phyloP scores from a whole-genome alignment of 2,329 filamentous ascomycete species.

The Aspergillus udagawae region DNA sequence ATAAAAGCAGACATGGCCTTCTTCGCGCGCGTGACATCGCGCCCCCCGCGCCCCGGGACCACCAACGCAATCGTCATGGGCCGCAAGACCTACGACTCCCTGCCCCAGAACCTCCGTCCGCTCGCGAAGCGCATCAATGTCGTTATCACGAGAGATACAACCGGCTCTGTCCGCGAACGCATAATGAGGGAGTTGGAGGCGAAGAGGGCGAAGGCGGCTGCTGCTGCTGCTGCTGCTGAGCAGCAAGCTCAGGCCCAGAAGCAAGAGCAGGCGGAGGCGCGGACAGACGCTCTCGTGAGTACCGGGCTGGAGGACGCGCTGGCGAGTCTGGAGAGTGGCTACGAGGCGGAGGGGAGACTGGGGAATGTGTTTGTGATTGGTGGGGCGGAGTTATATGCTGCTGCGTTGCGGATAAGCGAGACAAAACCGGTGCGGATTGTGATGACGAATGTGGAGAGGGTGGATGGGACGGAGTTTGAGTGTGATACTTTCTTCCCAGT shows the following conservation, averaged over 20 bases:
- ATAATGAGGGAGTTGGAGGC: constrained; percentile 34
- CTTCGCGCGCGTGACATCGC: constrained; percentile 84
- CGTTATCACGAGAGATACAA: constrained; percentile 60
- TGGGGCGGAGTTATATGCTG: constrained; percentile 77
- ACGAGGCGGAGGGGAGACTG: constrained; percentile 29
- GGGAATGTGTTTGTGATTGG: constrained; percentile 80
- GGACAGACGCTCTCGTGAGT: constrained; percentile 48
- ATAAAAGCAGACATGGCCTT: constrained; percentile 91
- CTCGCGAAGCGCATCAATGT: constrained; percentile 77
- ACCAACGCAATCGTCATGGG: constrained; percentile 90
- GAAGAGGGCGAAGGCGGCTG: constrained; percentile 18
- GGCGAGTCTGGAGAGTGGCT: constrained; percentile 29
- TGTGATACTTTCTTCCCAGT: constrained; percentile 49
- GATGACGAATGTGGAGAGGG: constrained; percentile 38
- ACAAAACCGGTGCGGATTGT: constrained; percentile 30
- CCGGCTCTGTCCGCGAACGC: constrained; percentile 24
- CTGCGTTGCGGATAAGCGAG: constrained; percentile 51
- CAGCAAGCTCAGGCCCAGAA: constrained; percentile 6
- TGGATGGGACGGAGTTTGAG: constrained; percentile 33
- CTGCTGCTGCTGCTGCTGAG: constrained; percentile 7
- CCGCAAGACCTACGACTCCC: constrained; percentile 92
- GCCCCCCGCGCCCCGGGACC: constrained; percentile 31
- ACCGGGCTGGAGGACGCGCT: constrained; percentile 58
- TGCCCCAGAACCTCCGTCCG: constrained; percentile 74
- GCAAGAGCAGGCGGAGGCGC: constrained; percentile 10